Evolutionary conservation across 1,284 basidiomycete genomes (phyloP), one percentile per base, ranked within the genome.

Genomic region (Cryptococcus sp.): DNA sequence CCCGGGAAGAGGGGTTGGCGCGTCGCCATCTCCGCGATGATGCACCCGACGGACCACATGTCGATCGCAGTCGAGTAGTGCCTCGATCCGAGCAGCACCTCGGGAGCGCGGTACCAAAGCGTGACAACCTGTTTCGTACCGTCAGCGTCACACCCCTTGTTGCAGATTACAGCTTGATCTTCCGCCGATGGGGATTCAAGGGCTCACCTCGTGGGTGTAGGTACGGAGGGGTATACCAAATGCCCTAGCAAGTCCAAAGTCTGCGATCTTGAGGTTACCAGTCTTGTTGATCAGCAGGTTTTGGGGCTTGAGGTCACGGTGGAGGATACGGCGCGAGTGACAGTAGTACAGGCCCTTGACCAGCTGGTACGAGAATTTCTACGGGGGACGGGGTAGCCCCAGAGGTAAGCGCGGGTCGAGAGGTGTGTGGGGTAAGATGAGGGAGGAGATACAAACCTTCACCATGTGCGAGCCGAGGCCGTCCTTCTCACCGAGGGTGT

Each of bases 51-150:
- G 6, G 91, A 95, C 96, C 96, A 99, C 61, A 98, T 91, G 78
- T 99, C 96, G 72, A 99, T 98, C 20, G 91, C 95, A 2, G 96
- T 98, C 74, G 89, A 94, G 78, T 99, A 99, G 52, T 95, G 98
- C 53, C 96, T 84, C 40, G 92, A 96, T 51, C 96, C 96, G 60
- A 98, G 85, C 16, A 99, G 84, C 44, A 99, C 96, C 72, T 99
- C 96, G 1, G 96, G 96, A 0, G 96, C 95, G 55, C 96, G 90
- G 78, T 99, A 99, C 96, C 96, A 99, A 13, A 99, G 81, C 5
- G 96, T 99, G 33, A 99, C 96, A 57, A 95, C 91, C 91, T 93
- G 61, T 42, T n/a, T 7, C 8, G 20, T 28, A 35, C 39, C 21
- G 46, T 43, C 52, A 1, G 11, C 18, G 37, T 13, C 16, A 5